A percentile compares a stretch with the other conserved stretches of the same genome.
Evolutionary conservation across 257 asterid species (phyloP).

Genomic region (Gynochthodes officinalis): DNA sequence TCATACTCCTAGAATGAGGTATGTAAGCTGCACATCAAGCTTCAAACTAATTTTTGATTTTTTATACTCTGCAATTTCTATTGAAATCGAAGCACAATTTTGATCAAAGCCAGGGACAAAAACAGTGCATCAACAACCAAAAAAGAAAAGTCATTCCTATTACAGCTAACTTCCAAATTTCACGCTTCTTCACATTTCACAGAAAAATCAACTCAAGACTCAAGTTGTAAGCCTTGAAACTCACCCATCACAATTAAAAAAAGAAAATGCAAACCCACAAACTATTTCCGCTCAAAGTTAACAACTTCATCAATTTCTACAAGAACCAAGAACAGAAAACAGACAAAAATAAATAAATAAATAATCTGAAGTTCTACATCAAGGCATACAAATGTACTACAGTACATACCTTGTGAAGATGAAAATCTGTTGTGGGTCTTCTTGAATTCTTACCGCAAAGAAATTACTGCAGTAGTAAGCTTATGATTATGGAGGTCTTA

Average conservation of each 20-base stretch:
- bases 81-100: not conserved
- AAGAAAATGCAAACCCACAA: not conserved
- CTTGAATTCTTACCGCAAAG: constrained; percentile 12
- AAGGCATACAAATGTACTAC: not conserved
- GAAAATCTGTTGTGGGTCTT: constrained; percentile 20
- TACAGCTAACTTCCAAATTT: not conserved
- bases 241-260: not conserved
- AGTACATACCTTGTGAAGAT: constrained; percentile 35
- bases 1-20: not conserved
- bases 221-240: not conserved
- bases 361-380: not conserved
- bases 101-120: not conserved
- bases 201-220: not conserved
- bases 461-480: not conserved
- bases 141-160: constrained; percentile 4
- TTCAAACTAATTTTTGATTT: not conserved
- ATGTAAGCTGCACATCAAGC: not conserved
- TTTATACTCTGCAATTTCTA: not conserved
- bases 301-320: not conserved
- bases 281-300: not conserved
- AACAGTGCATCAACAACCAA: not conserved
- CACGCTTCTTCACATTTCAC: not conserved
- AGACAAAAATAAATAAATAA: not conserved
- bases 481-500: constrained; percentile 11
- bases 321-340: not conserved